Evolutionary conservation across 179 eudicot genomes (phyloP).

Genomic region (Spergularia azorica): DNA sequence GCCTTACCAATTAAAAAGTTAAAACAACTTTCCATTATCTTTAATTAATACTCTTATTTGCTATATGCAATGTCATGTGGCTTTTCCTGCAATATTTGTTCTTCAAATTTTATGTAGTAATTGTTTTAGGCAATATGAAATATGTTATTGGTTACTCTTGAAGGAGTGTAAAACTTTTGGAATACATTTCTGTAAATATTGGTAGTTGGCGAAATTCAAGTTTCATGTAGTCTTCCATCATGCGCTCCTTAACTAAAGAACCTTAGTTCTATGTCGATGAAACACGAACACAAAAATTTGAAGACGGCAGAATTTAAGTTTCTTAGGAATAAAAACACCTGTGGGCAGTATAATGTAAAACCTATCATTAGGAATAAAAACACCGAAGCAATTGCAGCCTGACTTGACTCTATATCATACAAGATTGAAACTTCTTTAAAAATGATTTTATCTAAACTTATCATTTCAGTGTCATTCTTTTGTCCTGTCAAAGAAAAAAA

Average conservation of each 20-base stretch:
- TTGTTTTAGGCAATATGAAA: constrained; percentile 7
- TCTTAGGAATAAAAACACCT: too few species aligned
- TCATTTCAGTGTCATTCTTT: too few species aligned
- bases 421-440: too few species aligned
- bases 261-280: too few species aligned
- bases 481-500: too few species aligned
- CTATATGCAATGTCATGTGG: constrained; percentile 14
- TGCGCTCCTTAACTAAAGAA: background rate
- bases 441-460: too few species aligned
- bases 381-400: too few species aligned
- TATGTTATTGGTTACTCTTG: constrained; percentile 7
- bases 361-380: too few species aligned
- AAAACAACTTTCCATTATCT: background rate
- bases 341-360: too few species aligned
- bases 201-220: background rate
- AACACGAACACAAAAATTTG: too few species aligned
- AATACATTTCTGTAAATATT: background rate
- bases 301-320: too few species aligned
- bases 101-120: background rate
- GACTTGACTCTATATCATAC: too few species aligned
- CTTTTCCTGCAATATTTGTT: constrained; percentile 10
- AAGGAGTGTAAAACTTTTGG: background rate
- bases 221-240: background rate
- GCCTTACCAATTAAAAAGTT: background rate
- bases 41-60: background rate